Base-by-base conservation (phyloP, 257 asterid genomes). In the Petrea volubilis region DNA sequence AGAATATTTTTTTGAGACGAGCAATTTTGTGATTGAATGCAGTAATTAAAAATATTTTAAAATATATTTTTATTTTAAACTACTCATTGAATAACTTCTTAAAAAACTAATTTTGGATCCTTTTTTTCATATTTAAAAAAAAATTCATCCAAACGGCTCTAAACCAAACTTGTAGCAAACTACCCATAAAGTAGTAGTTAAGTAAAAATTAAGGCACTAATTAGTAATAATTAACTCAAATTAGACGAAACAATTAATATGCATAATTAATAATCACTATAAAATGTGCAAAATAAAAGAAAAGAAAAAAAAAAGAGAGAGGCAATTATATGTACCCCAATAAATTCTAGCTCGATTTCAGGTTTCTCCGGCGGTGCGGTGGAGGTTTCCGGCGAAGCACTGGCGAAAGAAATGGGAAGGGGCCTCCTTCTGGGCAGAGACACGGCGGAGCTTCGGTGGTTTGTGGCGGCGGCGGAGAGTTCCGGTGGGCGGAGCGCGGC, bases 271-370 rank as follows among this genome's bases (percentile, higher is more conserved):
- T 15, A 14, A 36, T 25, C 25, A 44, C 43, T 21, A 49, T 44
- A 5, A 38, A 29, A 25, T 2, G 0, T 4, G 43, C 6, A 38
- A 38, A 38, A 7, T 7, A 7, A 7, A 40, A 11, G 38, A 7
- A 7, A 40, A 11, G 38, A n/a, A n/a, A n/a, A n/a, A n/a, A n/a
- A n/a, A n/a, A n/a, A n/a, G 27, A 20, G 50, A 60, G 23, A 57
- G 7, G 47, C 2, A 46, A 27, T 0, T 24, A 14, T 46, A 53
- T 17, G 6, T 75, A 88, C 96, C 86, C 90, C 95, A 40, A 90
- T 6, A 82, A 93, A 90, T 80, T 90, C 89, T 1, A 93, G 83
- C 84, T 90, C 87, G 70, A 93, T 93, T 71, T 72, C 73, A 6
- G 95, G 90, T 31, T 43, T 84, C 53, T 77, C 83, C 57, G 83